A percentile compares a stretch with the other conserved stretches of the same genome.
These are phyloP conservation scores for Phytomonas serpens DNA, from an alignment of 208 protist genomes.

Conservation along the genomic window DNA sequence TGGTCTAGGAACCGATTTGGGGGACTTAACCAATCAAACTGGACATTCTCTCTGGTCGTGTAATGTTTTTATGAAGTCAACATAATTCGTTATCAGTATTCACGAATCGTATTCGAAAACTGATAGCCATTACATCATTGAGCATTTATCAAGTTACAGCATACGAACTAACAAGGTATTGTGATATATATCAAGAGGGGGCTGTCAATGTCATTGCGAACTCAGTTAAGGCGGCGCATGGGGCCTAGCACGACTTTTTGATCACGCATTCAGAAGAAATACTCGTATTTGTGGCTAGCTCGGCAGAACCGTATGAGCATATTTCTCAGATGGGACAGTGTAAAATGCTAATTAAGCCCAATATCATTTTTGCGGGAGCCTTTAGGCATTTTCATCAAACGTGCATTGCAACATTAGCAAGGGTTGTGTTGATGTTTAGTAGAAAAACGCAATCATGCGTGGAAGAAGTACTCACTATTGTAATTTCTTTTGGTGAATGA, in stretches of 20 bases:
- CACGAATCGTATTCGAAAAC: slow-evolving; percentile 27
- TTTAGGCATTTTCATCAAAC: slow-evolving; percentile 45
- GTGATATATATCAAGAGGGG: slow-evolving; percentile 19
- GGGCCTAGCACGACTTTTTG: slow-evolving; percentile 16
- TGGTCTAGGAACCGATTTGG: slow-evolving; percentile 49
- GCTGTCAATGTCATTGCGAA: slow-evolving; percentile 25
- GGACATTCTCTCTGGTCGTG: slow-evolving; percentile 54
- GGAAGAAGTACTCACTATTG: slow-evolving; percentile 34
- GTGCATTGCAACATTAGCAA: slow-evolving; percentile 35
- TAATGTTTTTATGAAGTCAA: slow-evolving; percentile 38
- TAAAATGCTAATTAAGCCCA: slow-evolving; percentile 44
- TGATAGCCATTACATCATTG: slow-evolving; percentile 44
- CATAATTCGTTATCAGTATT: slow-evolving; percentile 24
- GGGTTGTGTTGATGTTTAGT: slow-evolving; percentile 48
- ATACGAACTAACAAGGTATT: slow-evolving; percentile 30
- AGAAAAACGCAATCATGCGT: slow-evolving; percentile 43
- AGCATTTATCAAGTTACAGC: slow-evolving; percentile 54
- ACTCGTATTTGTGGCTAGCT: slow-evolving; percentile 45
- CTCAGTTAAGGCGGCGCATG: slow-evolving; percentile 30
- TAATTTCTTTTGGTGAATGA: slow-evolving; percentile 43
- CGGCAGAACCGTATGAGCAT: slow-evolving; percentile 62
- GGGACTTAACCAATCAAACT: slow-evolving; percentile 35
- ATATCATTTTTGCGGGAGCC: slow-evolving; percentile 11
- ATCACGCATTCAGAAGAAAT: slow-evolving; percentile 7
- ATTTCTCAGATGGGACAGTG: slow-evolving; percentile 46